These are phyloP conservation scores for Picea glauca DNA, from an alignment of 75 land plant genomes.

Conservation along the genomic window DNA sequence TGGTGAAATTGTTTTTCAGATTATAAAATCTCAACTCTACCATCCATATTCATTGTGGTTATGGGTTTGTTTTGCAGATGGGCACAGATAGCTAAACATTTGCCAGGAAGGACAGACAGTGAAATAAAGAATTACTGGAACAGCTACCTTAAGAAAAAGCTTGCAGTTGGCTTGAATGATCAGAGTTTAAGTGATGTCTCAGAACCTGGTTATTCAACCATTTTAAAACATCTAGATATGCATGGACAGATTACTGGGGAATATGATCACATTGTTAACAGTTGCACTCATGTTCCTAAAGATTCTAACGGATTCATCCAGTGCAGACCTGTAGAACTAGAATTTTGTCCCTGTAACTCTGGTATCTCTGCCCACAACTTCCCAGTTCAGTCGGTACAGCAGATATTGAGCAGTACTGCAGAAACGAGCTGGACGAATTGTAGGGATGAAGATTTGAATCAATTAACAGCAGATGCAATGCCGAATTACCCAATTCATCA, in stretches of 20 bases:
- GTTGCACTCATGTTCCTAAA: background rate
- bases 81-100: slow-evolving; percentile 41
- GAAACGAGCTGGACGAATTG: background rate
- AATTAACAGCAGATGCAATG: background rate
- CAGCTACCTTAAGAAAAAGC: slow-evolving; percentile 6
- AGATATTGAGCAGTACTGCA: background rate
- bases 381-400: background rate
- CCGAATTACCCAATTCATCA: background rate
- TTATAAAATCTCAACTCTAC: background rate
- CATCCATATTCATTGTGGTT: background rate
- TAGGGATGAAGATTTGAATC: background rate
- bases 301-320: background rate
- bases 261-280: background rate
- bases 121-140: slow-evolving; percentile 47
- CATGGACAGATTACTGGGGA: background rate
- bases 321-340: background rate
- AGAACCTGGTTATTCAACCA: background rate
- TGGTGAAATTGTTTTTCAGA: background rate
- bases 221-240: too few relatives aligned
- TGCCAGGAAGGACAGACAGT: slow-evolving; percentile 41
- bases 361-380: background rate
- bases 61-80: slow-evolving; percentile 11
- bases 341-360: background rate
- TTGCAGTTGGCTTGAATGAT: background rate
- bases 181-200: background rate